Evolutionary conservation across 345 rosid genomes (phyloP).

Genomic region (Pugionium dolabratum): DNA sequence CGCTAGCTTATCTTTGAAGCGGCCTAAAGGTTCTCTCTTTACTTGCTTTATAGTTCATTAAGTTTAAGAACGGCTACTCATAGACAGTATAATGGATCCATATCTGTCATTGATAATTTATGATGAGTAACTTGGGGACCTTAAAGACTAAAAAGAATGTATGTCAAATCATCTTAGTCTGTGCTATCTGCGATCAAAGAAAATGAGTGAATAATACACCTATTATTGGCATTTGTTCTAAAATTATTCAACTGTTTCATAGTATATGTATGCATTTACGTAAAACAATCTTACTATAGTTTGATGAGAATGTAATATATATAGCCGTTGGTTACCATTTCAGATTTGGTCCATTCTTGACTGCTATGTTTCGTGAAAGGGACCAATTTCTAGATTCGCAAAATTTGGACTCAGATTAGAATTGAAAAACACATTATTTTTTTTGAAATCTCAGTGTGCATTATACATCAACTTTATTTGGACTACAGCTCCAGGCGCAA

Average conservation of each 20-base stretch:
- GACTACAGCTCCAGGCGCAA: slow-evolving; percentile 58
- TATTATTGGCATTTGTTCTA: not conserved
- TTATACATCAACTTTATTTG: slow-evolving; percentile 30
- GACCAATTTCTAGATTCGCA: not conserved
- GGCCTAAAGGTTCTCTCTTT: slow-evolving; percentile 59
- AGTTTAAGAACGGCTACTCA: slow-evolving; percentile 8
- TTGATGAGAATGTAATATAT: slow-evolving; percentile 3
- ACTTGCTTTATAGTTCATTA: slow-evolving; percentile 16
- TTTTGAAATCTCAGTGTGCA: slow-evolving; percentile 9
- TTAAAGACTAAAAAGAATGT: not conserved
- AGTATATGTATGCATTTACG: slow-evolving; percentile 7
- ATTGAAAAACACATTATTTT: not conserved
- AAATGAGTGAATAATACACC: not conserved
- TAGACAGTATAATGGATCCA: slow-evolving; percentile 22
- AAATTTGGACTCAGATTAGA: slow-evolving; percentile 4
- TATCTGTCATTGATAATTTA: slow-evolving; percentile 14
- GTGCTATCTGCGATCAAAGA: not conserved
- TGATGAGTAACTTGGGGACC: not conserved
- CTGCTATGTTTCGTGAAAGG: not conserved
- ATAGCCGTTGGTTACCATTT: slow-evolving; percentile 8
- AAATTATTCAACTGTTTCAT: not conserved
- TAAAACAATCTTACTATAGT: not conserved
- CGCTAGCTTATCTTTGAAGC: slow-evolving; percentile 67
- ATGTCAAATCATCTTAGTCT: not conserved
- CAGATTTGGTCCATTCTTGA: not conserved